These are phyloP conservation scores for Coemansia sp. DNA, from an alignment of 192 early-diverging fungal species.

Conservation along the genomic window DNA sequence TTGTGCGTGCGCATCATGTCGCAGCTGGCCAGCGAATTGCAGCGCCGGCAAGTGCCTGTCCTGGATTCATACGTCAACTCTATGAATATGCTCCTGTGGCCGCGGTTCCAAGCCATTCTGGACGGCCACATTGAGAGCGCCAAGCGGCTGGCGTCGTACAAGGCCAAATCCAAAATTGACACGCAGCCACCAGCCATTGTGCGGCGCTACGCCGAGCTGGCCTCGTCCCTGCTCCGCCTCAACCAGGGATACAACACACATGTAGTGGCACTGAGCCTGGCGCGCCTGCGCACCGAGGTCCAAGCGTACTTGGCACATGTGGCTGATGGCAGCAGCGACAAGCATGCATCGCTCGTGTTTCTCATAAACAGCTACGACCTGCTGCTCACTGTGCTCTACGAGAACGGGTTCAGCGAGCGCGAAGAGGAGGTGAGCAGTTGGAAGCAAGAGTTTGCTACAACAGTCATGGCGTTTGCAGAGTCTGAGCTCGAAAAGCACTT, in stretches of 20 bases:
- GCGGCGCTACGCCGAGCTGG: conserved; percentile 92
- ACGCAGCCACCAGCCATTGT: conserved; percentile 54
- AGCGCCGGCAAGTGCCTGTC: conserved; percentile 73
- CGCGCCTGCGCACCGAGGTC: conserved; percentile 74
- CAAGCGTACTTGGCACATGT: conserved; percentile 76
- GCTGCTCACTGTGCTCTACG: conserved; percentile 77
- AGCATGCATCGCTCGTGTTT: conserved; percentile 74
- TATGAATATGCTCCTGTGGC: conserved; percentile 94
- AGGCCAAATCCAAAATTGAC: conserved; percentile 60
- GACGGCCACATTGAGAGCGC: conserved; percentile 92
- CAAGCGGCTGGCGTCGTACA: conserved; percentile 65
- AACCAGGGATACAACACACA: conserved; percentile 90
- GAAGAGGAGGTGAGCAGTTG: conserved; percentile 54
- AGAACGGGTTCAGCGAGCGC: conserved; percentile 52
- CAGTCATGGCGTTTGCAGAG: conserved; percentile 83
- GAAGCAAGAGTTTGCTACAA: conserved; percentile 41
- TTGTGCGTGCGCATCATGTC: conserved; percentile 89
- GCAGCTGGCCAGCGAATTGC: conserved; percentile 79
- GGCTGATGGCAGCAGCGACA: conserved; percentile 71
- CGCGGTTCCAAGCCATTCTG: conserved; percentile 80
- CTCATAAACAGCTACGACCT: conserved; percentile 97
- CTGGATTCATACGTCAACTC: conserved; percentile 89
- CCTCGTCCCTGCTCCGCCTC: conserved; percentile 84
- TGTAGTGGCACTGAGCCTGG: conserved; percentile 72
- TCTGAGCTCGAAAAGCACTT: conserved; percentile 83